phyloP scores from a whole-genome alignment of 345 rosid species.

The Turnera subulata region DNA sequence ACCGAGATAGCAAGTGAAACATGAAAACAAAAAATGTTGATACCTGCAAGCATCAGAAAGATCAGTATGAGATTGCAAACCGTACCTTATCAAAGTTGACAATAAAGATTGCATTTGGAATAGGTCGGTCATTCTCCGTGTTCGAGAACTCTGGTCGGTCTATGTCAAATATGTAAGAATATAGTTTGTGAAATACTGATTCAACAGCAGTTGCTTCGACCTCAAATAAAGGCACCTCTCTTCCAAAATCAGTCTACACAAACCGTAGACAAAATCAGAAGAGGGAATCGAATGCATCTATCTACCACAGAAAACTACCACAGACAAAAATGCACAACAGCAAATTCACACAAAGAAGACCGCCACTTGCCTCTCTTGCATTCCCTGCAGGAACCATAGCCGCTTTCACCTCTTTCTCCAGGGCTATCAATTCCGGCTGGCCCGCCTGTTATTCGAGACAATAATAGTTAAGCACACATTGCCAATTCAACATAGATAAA shows the following conservation, averaged over 20 bases:
- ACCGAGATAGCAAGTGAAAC: background rate
- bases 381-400: conserved; percentile 81
- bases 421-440: conserved; percentile 78
- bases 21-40: background rate
- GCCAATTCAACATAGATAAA: background rate
- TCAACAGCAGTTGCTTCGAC: conserved; percentile 84
- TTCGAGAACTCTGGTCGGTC: conserved; percentile 50
- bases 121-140: conserved; percentile 60
- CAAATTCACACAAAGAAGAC: background rate
- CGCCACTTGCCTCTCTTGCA: conserved; percentile 82
- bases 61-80: conserved; percentile 8
- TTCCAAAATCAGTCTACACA: conserved; percentile 90
- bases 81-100: conserved; percentile 94
- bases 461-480: background rate
- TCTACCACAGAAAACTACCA: background rate
- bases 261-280: background rate
- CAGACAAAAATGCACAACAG: background rate
- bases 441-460: conserved; percentile 55
- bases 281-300: background rate
- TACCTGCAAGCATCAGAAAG: background rate
- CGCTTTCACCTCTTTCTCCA: conserved; percentile 80
- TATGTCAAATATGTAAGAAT: conserved; percentile 74
- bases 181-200: conserved; percentile 64
- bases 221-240: conserved; percentile 89
- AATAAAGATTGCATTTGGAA: conserved; percentile 79